Evolutionary conservation across 768 basidiomycete species (phyloP).

Genomic region (Boletus subcaerulescens): DNA sequence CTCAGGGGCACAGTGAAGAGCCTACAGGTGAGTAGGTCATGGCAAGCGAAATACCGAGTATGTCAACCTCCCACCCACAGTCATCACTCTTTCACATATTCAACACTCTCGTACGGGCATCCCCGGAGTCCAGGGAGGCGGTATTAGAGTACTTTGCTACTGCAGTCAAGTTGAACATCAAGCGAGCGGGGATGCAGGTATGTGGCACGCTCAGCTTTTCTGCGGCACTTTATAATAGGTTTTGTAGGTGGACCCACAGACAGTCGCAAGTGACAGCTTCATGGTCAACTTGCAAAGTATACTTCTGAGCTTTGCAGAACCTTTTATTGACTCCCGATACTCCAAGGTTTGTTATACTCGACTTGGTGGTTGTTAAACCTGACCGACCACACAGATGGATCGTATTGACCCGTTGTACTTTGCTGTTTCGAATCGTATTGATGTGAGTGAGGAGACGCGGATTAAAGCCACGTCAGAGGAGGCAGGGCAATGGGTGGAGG

Average conservation of each 20-base stretch:
- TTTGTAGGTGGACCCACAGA: constrained; percentile 71
- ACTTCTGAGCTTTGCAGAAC: constrained; percentile 82
- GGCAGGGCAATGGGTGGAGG: constrained; percentile 65
- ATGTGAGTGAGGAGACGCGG: constrained; percentile 86
- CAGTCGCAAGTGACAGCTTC: constrained; percentile 88
- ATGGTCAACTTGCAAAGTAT: constrained; percentile 89
- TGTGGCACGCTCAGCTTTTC: background rate
- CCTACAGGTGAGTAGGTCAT: constrained; percentile 57
- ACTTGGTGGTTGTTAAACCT: background rate
- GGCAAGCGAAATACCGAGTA: background rate
- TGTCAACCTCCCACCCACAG: constrained; percentile 24
- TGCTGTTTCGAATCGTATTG: constrained; percentile 65
- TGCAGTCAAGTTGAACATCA: constrained; percentile 72
- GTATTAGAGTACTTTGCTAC: constrained; percentile 80
- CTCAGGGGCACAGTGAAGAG: constrained; percentile 83
- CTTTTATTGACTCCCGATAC: constrained; percentile 90
- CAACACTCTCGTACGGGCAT: constrained; percentile 83
- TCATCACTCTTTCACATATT: constrained; percentile 81
- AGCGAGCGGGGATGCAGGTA: constrained; percentile 89
- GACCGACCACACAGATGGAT: constrained; percentile 60
- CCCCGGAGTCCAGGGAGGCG: constrained; percentile 72
- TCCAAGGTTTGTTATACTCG: constrained; percentile 58
- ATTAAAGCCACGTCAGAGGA: constrained; percentile 92
- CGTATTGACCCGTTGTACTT: constrained; percentile 86
- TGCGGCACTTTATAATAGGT: background rate